Conservation (phyloP, 345 rosid genomes). For the Hibiscus mutabilis region DNA sequence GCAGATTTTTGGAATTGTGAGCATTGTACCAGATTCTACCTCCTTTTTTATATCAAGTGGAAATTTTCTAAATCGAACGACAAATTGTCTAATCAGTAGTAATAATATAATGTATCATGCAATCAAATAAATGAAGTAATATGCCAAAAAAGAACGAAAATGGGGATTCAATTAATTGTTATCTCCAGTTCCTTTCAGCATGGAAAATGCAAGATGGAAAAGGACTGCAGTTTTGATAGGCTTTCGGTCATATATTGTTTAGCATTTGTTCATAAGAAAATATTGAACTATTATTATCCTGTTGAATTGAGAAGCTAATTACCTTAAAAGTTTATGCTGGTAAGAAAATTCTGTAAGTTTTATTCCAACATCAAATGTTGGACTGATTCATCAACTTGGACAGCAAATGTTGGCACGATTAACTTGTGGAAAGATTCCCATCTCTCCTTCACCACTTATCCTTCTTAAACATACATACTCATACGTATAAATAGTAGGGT, state of each 20-base stretch:
- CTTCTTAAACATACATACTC: too few species aligned
- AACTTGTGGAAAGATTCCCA: background rate
- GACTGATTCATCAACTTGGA: background rate
- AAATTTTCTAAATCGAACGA: too few species aligned
- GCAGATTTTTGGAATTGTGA: background rate
- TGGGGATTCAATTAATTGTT: background rate
- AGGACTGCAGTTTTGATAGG: background rate
- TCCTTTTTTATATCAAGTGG: too few species aligned
- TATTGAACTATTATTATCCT: too few species aligned
- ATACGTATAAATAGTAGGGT: too few species aligned
- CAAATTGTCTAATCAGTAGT: too few species aligned
- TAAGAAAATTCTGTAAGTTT: too few species aligned
- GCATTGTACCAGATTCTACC: background rate
- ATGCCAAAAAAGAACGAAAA: background rate
- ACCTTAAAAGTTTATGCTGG: too few species aligned
- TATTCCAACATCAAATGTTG: background rate
- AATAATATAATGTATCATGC: background rate
- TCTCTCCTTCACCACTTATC: background rate
- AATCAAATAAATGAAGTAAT: background rate
- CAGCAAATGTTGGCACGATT: background rate
- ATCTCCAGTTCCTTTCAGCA: slow-evolving; percentile 4
- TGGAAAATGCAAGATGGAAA: slow-evolving; percentile 11
- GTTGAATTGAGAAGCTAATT: too few species aligned
- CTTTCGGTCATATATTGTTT: background rate
- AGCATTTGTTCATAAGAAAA: background rate